phyloP scores from a whole-genome alignment of 257 asterid genomes.

The Solanum raphanifolium region DNA sequence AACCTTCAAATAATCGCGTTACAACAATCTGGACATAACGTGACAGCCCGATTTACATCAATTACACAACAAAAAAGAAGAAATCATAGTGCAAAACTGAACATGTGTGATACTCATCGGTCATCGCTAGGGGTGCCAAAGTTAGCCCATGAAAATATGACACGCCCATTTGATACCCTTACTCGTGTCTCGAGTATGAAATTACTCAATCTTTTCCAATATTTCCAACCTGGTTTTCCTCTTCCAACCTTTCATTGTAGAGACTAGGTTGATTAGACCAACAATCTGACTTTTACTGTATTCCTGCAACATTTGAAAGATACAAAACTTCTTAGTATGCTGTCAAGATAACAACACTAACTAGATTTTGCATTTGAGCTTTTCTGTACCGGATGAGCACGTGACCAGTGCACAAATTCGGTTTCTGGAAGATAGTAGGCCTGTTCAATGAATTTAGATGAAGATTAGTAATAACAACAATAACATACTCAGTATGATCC shows the following conservation, averaged over 20 bases:
- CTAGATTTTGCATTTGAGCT: neutral
- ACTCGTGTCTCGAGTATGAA: neutral
- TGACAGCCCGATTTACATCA: constrained; percentile 15
- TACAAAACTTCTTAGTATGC: neutral
- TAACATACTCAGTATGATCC: neutral
- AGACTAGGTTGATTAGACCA: constrained; percentile 83
- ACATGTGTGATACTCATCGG: neutral
- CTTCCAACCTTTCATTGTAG: constrained; percentile 92
- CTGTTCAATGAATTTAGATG: constrained; percentile 25
- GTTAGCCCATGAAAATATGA: neutral
- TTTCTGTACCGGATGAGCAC: constrained; percentile 75
- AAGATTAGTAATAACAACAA: neutral
- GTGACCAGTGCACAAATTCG: constrained; percentile 93
- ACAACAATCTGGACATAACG: neutral
- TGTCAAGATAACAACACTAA: neutral
- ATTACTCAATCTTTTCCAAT: constrained; percentile 75
- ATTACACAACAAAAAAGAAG: constrained; percentile 9
- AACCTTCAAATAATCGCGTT: constrained; percentile 3
- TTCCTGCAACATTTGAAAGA: constrained; percentile 41
- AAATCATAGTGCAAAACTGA: neutral
- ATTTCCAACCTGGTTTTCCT: constrained; percentile 85
- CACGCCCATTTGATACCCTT: neutral
- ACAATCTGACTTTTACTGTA: constrained; percentile 70
- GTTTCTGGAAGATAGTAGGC: constrained; percentile 99
- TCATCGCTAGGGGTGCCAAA: neutral